Conservation (phyloP, 345 rosid genomes). For the Citrus maxima region DNA sequence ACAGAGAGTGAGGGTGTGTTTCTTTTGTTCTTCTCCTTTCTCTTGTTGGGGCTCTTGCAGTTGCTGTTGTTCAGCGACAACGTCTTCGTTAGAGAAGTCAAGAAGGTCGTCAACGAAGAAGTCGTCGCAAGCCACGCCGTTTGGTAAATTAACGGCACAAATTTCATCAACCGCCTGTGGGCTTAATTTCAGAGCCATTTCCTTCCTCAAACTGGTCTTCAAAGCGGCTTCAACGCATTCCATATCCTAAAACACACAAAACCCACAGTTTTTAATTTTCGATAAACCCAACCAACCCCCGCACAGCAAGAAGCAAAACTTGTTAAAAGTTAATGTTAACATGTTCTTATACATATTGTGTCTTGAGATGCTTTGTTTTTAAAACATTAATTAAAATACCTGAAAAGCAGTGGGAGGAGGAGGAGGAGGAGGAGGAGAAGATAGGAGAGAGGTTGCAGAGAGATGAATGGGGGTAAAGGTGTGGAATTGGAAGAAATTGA, state of each 20-base stretch:
- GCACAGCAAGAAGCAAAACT: background rate
- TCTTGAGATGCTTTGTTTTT: background rate
- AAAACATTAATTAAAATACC: slow-evolving; percentile 14
- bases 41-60: background rate
- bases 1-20: slow-evolving; percentile 12
- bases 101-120: slow-evolving; percentile 72
- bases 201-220: slow-evolving; percentile 60
- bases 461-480: slow-evolving; percentile 20
- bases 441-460: slow-evolving; percentile 12
- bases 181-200: slow-evolving; percentile 44
- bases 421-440: too few species aligned
- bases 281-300: background rate
- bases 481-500: slow-evolving; percentile 25
- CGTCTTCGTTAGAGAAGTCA: slow-evolving; percentile 74
- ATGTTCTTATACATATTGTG: too few species aligned
- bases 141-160: slow-evolving; percentile 29
- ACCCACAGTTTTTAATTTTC: background rate
- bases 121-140: slow-evolving; percentile 51
- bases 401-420: slow-evolving; percentile 17
- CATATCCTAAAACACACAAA: slow-evolving; percentile 39
- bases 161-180: slow-evolving; percentile 40
- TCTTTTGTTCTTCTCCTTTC: slow-evolving; percentile 19
- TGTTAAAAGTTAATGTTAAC: background rate
- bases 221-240: slow-evolving; percentile 66
- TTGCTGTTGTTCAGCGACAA: slow-evolving; percentile 25